A percentile compares a stretch with the other conserved stretches of the same genome.
These are phyloP conservation scores for Monosporascus sp. DNA, from an alignment of 2,329 filamentous ascomycete species.

Conservation along the genomic window DNA sequence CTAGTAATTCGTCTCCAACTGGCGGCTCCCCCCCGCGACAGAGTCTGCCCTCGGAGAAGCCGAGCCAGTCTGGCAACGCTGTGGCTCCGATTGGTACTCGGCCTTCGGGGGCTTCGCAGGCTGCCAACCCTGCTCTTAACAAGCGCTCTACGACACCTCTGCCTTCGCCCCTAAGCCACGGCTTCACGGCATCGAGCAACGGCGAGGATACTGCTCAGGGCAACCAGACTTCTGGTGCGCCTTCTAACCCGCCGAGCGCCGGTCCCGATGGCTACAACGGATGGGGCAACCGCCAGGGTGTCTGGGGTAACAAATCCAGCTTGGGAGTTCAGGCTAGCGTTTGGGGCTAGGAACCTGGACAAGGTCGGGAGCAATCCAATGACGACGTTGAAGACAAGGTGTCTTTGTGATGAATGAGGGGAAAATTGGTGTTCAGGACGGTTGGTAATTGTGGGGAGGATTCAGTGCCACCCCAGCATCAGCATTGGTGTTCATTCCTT, in stretches of 20 bases:
- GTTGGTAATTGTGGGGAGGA: conserved; percentile 22
- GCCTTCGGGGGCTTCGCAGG: conserved; percentile 54
- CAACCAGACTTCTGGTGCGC: conserved; percentile 38
- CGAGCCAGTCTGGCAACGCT: conserved; percentile 51
- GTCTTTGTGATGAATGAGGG: conserved; percentile 11
- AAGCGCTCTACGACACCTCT: conserved; percentile 87
- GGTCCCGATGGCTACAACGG: conserved; percentile 47
- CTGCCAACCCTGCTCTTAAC: conserved; percentile 56
- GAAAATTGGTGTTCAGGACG: conserved; percentile 29
- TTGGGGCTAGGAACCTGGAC: conserved; percentile 63
- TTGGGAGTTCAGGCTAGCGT: conserved; percentile 88
- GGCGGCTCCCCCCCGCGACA: conserved; percentile 73
- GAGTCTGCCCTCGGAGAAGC: conserved; percentile 49
- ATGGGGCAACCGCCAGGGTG: conserved; percentile 76
- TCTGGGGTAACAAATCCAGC: conserved; percentile 79
- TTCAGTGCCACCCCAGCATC: conserved; percentile 29
- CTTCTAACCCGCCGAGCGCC: conserved; percentile 51
- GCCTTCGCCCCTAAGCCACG: conserved; percentile 78
- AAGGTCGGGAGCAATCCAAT: conserved; percentile 4
- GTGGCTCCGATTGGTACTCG: conserved; percentile 94
- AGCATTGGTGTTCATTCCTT: conserved; percentile 32
- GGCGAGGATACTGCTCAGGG: conserved; percentile 40
- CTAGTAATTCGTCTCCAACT: conserved; percentile 77
- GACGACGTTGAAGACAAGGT: conserved; percentile 1
- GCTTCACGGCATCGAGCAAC: conserved; percentile 52